Evolutionary conservation across 352 stramenopile species (phyloP), one percentile per base, ranked within the genome.

Genomic region (Phytophthora meadii): DNA sequence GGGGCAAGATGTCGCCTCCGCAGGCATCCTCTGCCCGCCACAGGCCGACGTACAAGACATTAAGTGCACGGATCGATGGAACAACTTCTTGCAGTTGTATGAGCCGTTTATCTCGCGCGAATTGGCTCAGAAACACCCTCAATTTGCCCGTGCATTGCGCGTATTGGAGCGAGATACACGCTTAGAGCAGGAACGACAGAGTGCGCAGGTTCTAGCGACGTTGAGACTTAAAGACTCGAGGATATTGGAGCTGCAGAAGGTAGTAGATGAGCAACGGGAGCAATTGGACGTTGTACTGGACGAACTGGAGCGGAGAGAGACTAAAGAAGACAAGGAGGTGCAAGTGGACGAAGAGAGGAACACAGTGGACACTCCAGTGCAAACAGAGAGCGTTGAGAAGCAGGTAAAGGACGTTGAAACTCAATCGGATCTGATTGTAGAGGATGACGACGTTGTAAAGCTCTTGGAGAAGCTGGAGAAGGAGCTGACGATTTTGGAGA

Each of bases 231-330:
- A 71, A 47, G 66, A 74, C 34, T 28, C 50, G 44, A 45, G 30
- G 25, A 74, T 74, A 4, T 42, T 44, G 0, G 54, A 59, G 36
- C 54, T 74, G 36, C 61, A 67, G 22, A 70, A 41, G 28, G 3
- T 56, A 0, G 54, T 70, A 44, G 52, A 32, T n/a, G 61, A 70
- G 40, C 66, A 74, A 14, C 54, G 50, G 5, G 66, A 74, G 19
- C 66, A 74, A 50, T 24, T 74, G 36, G 66, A 74, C 40, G 61
- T 74, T 17, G 47, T 74, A 25, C 37, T 74, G 54, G 66, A 74
- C 44, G 66, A 74, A 45, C 19, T 74, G 51, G 66, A 70, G 54
- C 66, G 66, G 5, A 49, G 54, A 60, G 66, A 65, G 48, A 74
- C 54, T 5, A 70, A 57, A 24, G 54, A 58, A 39, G 61, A 74